Percentiles rank a stretch among this genome's conserved stretches.
phyloP scores from a whole-genome alignment of 257 asterid species.

The Ajuga chamaepitys region DNA sequence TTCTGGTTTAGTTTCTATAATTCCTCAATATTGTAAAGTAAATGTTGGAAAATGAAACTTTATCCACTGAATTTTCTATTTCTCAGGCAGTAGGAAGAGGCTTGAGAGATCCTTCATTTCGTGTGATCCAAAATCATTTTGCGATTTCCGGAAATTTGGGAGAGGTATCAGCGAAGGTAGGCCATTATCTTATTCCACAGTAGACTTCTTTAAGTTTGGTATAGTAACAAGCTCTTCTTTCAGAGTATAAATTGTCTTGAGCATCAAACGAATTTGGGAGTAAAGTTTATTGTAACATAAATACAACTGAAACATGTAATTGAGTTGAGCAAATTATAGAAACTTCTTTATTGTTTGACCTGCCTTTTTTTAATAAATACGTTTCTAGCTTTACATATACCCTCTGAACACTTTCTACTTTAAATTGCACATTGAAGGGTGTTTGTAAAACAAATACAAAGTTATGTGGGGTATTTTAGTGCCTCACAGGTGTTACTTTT shows the following conservation, averaged over 20 bases:
- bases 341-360: not conserved
- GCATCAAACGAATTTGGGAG: not conserved
- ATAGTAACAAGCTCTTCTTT: not conserved
- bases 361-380: not conserved
- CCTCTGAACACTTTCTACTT: not conserved
- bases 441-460: not conserved
- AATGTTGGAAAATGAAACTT: not conserved
- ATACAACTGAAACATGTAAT: not conserved
- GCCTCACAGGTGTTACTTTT: not conserved
- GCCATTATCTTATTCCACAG: not conserved
- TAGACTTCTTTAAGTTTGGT: not conserved
- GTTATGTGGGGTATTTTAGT: not conserved
- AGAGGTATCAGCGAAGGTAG: slow-evolving; percentile 91
- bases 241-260: slow-evolving; percentile 1
- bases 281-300: not conserved
- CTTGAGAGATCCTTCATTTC: slow-evolving; percentile 88
- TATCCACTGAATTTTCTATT: slow-evolving; percentile 2
- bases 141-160: slow-evolving; percentile 85
- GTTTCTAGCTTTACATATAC: not conserved
- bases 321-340: not conserved
- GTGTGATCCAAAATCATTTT: slow-evolving; percentile 95
- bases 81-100: slow-evolving; percentile 96
- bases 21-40: not conserved
- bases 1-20: not conserved
- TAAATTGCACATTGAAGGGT: not conserved